Conservation (phyloP, 345 rosid species). For the Arabis hirsuta region DNA sequence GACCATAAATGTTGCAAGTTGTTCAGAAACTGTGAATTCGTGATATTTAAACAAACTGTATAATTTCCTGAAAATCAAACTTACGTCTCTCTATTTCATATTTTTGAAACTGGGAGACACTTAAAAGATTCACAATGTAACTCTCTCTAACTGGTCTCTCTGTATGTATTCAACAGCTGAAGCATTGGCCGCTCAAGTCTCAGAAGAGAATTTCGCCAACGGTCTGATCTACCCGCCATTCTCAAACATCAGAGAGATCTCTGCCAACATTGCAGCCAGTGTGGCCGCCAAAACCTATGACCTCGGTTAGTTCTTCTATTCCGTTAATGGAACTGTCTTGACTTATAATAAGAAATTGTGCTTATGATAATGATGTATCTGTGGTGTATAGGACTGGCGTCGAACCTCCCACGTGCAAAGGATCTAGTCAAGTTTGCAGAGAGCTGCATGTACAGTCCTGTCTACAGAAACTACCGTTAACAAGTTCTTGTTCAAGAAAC, state of each 20-base stretch:
- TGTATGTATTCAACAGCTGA: constrained; percentile 62
- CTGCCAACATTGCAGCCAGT: constrained; percentile 84
- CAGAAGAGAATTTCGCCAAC: constrained; percentile 63
- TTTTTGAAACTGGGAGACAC: not conserved
- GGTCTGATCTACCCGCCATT: constrained; percentile 95
- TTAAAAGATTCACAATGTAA: constrained; percentile 1
- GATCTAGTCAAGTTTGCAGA: constrained; percentile 83
- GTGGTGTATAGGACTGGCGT: constrained; percentile 71
- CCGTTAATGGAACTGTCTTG: constrained; percentile 2
- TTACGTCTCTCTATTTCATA: no score
- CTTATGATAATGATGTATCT: constrained; percentile 11
- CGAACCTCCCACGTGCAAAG: constrained; percentile 82
- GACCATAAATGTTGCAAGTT: not conserved
- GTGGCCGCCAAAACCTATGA: constrained; percentile 95
- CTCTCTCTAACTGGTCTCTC: not conserved
- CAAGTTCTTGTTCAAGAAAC: constrained; percentile 33
- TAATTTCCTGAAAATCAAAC: not conserved
- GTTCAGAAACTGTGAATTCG: not conserved
- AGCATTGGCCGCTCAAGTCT: constrained; percentile 85
- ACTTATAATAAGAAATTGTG: not conserved
- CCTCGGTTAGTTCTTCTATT: constrained; percentile 63
- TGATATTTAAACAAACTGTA: not conserved
- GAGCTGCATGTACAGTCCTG: constrained; percentile 94
- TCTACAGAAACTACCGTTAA: constrained; percentile 81
- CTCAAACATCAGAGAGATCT: constrained; percentile 82